Percentiles rank a stretch among this genome's conserved stretches.
Evolutionary conservation across 2,329 filamentous ascomycete genomes (phyloP).

Genomic region (Raffaelea arxii): DNA sequence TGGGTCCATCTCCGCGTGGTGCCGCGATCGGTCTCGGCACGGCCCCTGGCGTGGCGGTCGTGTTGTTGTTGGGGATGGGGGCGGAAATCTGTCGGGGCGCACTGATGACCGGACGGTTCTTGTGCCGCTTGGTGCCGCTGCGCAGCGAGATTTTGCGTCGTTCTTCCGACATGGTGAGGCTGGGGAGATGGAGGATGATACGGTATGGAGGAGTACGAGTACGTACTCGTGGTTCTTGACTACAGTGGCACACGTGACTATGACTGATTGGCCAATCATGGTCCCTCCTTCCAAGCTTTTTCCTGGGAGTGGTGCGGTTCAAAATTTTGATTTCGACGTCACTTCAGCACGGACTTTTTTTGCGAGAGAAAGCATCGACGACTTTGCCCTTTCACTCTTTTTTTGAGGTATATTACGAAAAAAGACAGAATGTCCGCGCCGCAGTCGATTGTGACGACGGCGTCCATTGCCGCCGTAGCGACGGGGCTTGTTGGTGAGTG

Average conservation of each 20-base stretch:
- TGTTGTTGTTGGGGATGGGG: conserved; percentile 37
- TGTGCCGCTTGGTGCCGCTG: conserved; percentile 51
- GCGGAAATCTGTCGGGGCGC: conserved; percentile 53
- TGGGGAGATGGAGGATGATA: too few relatives aligned
- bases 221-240: too few relatives aligned
- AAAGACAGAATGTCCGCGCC: conserved; percentile 38
- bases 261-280: too few relatives aligned
- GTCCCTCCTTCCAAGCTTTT: too few relatives aligned
- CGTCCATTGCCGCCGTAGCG: conserved; percentile 50
- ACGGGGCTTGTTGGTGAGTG: conserved; percentile 49
- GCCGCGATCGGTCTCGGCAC: conserved; percentile 17
- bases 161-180: conserved; percentile 53
- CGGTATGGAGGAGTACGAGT: too few relatives aligned
- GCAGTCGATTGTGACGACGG: conserved; percentile 48
- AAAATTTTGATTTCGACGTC: neutral
- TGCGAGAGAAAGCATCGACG: neutral
- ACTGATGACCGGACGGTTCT: conserved; percentile 51
- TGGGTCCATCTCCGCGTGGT: conserved; percentile 20
- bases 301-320: too few relatives aligned
- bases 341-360: too few relatives aligned
- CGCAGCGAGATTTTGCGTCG: conserved; percentile 53
- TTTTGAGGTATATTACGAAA: neutral
- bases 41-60: conserved; percentile 19
- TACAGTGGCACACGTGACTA: too few relatives aligned
- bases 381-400: neutral